Evolutionary conservation across 257 asterid genomes (phyloP).

Genomic region (Marsdenia floribunda): DNA sequence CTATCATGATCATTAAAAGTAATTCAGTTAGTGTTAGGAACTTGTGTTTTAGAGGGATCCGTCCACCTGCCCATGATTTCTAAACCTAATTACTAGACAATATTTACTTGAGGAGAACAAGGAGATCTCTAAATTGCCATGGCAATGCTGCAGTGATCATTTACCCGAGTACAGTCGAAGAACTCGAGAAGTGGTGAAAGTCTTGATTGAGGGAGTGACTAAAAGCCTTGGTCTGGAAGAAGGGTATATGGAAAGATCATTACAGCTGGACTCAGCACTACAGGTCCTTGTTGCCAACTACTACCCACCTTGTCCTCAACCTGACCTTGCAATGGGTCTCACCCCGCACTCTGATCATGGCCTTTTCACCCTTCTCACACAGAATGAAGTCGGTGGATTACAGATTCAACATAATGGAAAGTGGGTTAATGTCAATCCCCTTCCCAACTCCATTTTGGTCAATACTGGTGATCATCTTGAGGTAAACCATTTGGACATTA

Average conservation of each 20-base stretch:
- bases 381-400: slow-evolving; percentile 57
- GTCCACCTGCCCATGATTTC: too few species aligned
- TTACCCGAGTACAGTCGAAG: slow-evolving; percentile 40
- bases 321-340: slow-evolving; percentile 61
- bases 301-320: slow-evolving; percentile 70
- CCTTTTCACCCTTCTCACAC: slow-evolving; percentile 59
- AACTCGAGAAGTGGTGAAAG: slow-evolving; percentile 29
- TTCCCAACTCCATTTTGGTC: slow-evolving; percentile 58
- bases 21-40: too few species aligned
- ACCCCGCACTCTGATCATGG: slow-evolving; percentile 80
- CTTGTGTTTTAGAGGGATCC: too few species aligned
- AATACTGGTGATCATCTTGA: slow-evolving; percentile 77
- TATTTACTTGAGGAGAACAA: background rate
- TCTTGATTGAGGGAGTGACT: slow-evolving; percentile 42
- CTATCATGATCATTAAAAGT: background rate
- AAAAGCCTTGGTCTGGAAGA: slow-evolving; percentile 51
- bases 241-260: slow-evolving; percentile 27
- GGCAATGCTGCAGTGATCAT: slow-evolving; percentile 26
- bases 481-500: slow-evolving; percentile 28
- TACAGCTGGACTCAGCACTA: slow-evolving; percentile 35
- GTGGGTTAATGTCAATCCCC: slow-evolving; percentile 50
- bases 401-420: slow-evolving; percentile 52
- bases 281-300: slow-evolving; percentile 51
- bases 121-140: background rate
- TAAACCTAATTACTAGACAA: background rate